Conservation (phyloP, 352 stramenopile genomes). For the Globisporangium acanthophoron region DNA sequence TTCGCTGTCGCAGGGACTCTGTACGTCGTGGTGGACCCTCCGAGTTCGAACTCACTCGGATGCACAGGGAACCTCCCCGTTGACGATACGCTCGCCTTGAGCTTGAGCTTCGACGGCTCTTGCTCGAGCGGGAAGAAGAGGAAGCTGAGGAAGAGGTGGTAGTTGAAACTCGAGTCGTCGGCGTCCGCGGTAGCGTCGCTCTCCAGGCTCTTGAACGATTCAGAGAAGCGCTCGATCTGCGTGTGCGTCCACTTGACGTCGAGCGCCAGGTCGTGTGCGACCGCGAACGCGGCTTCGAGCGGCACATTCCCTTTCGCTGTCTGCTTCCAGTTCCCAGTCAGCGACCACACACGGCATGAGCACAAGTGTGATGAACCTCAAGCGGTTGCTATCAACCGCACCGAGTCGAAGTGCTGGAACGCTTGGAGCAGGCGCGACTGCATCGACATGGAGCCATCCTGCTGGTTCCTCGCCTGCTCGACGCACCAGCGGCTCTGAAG, state of each 20-base stretch:
- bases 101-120: constrained; percentile 3
- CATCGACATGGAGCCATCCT: constrained; percentile 6
- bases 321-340: constrained; percentile 1
- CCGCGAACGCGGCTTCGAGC: constrained; percentile 23
- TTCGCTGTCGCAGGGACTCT: constrained; percentile 8
- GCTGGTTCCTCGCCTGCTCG: neutral
- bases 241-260: constrained; percentile 27
- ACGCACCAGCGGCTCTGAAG: constrained; percentile 17
- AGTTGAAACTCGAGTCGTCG: constrained; percentile 26
- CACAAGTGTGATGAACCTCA: too few species aligned
- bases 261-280: constrained; percentile 21
- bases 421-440: constrained; percentile 12
- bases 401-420: constrained; percentile 30
- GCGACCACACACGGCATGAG: neutral
- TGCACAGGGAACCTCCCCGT: neutral
- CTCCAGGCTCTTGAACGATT: constrained; percentile 20
- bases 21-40: neutral
- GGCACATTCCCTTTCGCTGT: constrained; percentile 14
- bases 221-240: constrained; percentile 28
- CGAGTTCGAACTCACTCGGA: constrained; percentile 1
- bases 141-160: constrained; percentile 41
- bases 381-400: constrained; percentile 2
- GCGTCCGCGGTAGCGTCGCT: constrained; percentile 12
- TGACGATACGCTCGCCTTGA: constrained; percentile 2
- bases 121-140: constrained; percentile 45